Percentiles rank a stretch among this genome's conserved stretches.
These are phyloP conservation scores for Nemania sp. DNA, from an alignment of 2,329 filamentous ascomycete genomes.

Conservation along the genomic window DNA sequence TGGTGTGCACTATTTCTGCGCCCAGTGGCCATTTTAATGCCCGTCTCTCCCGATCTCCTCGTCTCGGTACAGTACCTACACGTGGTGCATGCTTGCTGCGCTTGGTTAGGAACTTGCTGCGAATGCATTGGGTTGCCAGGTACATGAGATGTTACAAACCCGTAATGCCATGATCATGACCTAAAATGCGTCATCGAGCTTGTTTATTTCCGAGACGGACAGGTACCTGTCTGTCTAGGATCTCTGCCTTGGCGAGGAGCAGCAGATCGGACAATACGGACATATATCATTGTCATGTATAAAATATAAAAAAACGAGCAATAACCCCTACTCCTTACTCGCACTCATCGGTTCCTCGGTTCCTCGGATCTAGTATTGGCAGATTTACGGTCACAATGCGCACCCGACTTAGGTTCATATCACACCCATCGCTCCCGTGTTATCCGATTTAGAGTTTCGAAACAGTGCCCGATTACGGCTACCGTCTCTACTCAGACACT, in stretches of 20 bases:
- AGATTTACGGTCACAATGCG: too few species aligned
- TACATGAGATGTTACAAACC: not conserved
- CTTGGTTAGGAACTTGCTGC: not conserved
- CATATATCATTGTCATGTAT: too few species aligned
- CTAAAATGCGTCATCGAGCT: not conserved
- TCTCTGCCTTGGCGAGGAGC: too few species aligned
- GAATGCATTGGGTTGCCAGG: not conserved
- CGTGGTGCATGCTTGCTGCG: not conserved
- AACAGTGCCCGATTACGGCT: too few species aligned
- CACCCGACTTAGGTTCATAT: too few species aligned
- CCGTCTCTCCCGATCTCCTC: not conserved
- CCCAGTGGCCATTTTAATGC: not conserved
- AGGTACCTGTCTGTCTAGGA: too few species aligned
- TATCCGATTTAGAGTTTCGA: too few species aligned
- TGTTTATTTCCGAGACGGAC: not conserved
- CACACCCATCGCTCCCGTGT: too few species aligned
- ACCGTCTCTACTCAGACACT: too few species aligned
- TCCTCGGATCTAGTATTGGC: not conserved
- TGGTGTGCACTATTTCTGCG: not conserved
- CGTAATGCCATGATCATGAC: not conserved
- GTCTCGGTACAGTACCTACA: not conserved
- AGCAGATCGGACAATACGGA: too few species aligned
- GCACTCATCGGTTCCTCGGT: not conserved
- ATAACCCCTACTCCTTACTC: conserved; percentile 4
- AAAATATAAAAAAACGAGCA: not conserved